Evolutionary conservation across 2,329 filamentous ascomycete genomes (phyloP).

Genomic region (Xylogone sp.): DNA sequence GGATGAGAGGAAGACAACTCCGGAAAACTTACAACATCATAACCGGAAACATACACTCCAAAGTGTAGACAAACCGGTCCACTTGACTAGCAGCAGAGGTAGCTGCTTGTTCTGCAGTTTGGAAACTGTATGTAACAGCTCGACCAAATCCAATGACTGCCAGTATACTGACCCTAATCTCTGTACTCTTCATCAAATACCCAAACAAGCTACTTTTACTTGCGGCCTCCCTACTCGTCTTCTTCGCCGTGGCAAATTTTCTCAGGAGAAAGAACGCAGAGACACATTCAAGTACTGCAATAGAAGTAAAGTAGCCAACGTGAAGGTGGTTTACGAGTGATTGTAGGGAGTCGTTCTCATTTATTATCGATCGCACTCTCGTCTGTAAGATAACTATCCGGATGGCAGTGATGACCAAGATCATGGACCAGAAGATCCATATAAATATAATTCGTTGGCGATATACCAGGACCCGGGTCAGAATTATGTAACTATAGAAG

Average conservation of each 20-base stretch:
- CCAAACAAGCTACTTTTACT: conserved; percentile 29
- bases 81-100: conserved; percentile 33
- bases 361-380: conserved; percentile 28
- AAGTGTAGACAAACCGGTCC: too few relatives aligned
- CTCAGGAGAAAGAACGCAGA: conserved; percentile 36
- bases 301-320: conserved; percentile 8
- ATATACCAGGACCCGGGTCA: conserved; percentile 46
- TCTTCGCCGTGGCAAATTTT: conserved; percentile 32
- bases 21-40: too few relatives aligned
- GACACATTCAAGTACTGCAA: conserved; percentile 37
- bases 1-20: too few relatives aligned
- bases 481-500: conserved; percentile 49
- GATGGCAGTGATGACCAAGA: conserved; percentile 47
- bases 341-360: conserved; percentile 21
- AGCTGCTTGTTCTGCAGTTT: conserved; percentile 32
- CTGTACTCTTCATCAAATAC: conserved; percentile 37
- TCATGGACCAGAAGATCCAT: conserved; percentile 52
- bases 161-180: conserved; percentile 34
- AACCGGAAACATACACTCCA: too few relatives aligned
- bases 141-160: conserved; percentile 35
- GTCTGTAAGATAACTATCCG: conserved; percentile 36
- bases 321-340: conserved; percentile 27
- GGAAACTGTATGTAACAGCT: conserved; percentile 39
- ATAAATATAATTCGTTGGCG: conserved; percentile 40
- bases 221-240: conserved; percentile 21